phyloP scores from a whole-genome alignment of 2,329 filamentous ascomycete genomes.

The Fusarium chuoi region DNA sequence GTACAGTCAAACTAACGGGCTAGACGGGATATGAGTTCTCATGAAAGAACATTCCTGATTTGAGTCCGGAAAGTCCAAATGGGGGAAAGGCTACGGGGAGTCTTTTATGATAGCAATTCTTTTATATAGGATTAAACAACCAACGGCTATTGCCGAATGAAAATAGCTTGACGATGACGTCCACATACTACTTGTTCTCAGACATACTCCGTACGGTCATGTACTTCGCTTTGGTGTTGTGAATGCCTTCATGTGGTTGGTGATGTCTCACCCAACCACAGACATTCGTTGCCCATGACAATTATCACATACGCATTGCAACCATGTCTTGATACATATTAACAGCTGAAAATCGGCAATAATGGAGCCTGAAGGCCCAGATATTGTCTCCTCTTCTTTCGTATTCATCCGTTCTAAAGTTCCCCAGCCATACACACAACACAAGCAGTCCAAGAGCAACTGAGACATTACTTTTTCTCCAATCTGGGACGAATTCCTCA shows the following conservation, averaged over 20 bases:
- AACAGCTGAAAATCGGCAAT: neutral
- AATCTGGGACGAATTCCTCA: neutral
- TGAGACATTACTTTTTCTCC: conserved; percentile 21
- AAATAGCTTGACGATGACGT: conserved; percentile 15
- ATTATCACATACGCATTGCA: conserved; percentile 1
- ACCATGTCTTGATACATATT: neutral
- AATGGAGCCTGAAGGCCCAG: neutral
- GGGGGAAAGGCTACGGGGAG: neutral
- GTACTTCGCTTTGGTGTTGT: neutral
- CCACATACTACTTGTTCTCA: neutral
- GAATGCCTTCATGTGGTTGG: conserved; percentile 22
- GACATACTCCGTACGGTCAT: conserved; percentile 3
- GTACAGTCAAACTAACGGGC: conserved; percentile 15
- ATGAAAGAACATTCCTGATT: conserved; percentile 31
- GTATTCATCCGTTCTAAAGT: conserved; percentile 5
- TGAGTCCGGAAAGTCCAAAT: conserved; percentile 1
- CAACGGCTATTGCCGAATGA: neutral
- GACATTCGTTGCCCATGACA: conserved; percentile 2
- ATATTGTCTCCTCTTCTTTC: neutral
- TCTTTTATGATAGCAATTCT: conserved; percentile 16
- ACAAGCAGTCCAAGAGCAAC: neutral
- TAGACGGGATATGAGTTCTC: conserved; percentile 22
- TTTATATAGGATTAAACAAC: conserved; percentile 4
- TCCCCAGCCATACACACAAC: neutral
- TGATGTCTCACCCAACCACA: conserved; percentile 17